phyloP scores from a whole-genome alignment of 1,284 basidiomycete genomes.

The Vanrija sp. region DNA sequence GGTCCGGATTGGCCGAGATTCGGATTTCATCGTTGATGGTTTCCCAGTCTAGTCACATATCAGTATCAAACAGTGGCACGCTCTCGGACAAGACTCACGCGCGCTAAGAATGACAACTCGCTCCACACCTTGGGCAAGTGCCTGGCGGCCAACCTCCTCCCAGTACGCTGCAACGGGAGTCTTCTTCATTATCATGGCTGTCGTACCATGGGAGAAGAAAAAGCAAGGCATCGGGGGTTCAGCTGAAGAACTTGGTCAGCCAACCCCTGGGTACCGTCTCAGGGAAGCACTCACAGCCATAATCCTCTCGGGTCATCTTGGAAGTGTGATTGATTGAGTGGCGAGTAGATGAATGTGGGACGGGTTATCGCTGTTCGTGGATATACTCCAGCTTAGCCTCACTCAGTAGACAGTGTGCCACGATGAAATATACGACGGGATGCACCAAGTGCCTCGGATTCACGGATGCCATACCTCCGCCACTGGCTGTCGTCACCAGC shows the following conservation, averaged over 20 bases:
- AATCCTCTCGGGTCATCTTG: neutral
- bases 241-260: neutral
- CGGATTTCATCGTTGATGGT: constrained; percentile 21
- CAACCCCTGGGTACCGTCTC: neutral
- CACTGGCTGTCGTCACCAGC: no score
- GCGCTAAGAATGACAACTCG: constrained; percentile 33
- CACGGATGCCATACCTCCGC: no score
- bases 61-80: no score
- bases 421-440: neutral
- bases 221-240: constrained; percentile 8
- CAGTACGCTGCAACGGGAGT: constrained; percentile 28
- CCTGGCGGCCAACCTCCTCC: constrained; percentile 28
- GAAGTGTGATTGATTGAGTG: neutral
- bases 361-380: neutral
- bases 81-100: neutral
- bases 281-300: neutral
- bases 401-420: neutral
- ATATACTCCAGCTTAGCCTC: neutral
- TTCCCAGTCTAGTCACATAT: constrained; percentile 20
- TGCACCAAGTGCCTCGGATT: no score
- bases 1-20: constrained; percentile 23
- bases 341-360: neutral
- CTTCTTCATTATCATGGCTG: constrained; percentile 27
- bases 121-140: constrained; percentile 27
- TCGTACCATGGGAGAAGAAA: constrained; percentile 28